Evolutionary conservation across 179 eudicot species (phyloP).

Genomic region (Corrigiola litoralis): DNA sequence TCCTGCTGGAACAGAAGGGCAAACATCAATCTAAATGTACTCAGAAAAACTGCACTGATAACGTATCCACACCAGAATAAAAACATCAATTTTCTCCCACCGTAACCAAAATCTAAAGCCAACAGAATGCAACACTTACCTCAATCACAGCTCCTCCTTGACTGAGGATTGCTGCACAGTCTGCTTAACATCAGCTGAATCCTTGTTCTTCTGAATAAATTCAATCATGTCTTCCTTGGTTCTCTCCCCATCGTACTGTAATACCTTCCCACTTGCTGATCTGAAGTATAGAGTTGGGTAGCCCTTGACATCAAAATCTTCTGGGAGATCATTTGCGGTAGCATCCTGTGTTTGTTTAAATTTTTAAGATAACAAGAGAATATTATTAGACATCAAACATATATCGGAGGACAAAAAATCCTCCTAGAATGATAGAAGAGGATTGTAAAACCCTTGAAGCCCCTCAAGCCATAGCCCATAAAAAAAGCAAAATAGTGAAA

Average conservation of each 20-base stretch:
- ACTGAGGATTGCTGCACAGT: slow-evolving; percentile 21
- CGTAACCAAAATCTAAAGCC: background rate
- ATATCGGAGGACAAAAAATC: no score
- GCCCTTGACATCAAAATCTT: slow-evolving; percentile 71
- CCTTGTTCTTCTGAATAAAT: slow-evolving; percentile 64
- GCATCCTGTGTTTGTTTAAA: slow-evolving; percentile 67
- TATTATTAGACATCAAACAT: no score
- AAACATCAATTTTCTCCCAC: background rate
- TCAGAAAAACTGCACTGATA: background rate
- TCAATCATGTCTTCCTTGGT: slow-evolving; percentile 69
- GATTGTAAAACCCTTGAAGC: no score
- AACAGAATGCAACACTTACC: slow-evolving; percentile 22
- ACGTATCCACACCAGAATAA: background rate
- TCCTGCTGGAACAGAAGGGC: slow-evolving; percentile 5
- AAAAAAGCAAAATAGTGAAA: no score
- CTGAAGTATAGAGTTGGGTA: slow-evolving; percentile 81
- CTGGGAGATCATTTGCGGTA: slow-evolving; percentile 79
- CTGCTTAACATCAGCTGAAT: slow-evolving; percentile 29
- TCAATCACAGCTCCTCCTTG: slow-evolving; percentile 66
- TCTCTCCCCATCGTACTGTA: slow-evolving; percentile 59
- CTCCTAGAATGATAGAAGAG: no score
- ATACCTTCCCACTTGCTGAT: slow-evolving; percentile 65
- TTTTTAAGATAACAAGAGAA: no score
- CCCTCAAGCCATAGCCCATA: no score
- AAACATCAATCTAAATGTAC: background rate